Evolutionary conservation across 495 filamentous ascomycete species (phyloP).

Genomic region (Parmelia sp.): DNA sequence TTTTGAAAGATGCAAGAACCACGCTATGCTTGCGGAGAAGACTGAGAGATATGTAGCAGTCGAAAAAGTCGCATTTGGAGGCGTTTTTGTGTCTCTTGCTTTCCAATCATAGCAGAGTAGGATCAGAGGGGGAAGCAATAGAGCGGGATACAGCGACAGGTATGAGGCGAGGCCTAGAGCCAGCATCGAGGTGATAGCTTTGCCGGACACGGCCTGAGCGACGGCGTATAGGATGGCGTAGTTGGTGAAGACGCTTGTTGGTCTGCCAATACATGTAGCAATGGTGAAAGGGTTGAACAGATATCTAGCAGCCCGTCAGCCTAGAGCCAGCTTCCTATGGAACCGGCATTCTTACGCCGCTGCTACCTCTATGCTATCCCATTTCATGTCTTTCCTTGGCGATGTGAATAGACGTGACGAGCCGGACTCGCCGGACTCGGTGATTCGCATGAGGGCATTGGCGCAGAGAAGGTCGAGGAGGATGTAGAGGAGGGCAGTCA

Average conservation of each 20-base stretch:
- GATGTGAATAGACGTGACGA: conserved; percentile 69
- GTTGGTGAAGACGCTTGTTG: conserved; percentile 86
- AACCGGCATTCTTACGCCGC: conserved; percentile 54
- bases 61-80: conserved; percentile 40
- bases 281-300: conserved; percentile 95
- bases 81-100: conserved; percentile 11
- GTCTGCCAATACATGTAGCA: conserved; percentile 83
- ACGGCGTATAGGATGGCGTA: conserved; percentile 80
- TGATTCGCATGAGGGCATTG: conserved; percentile 72
- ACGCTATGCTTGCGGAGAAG: conserved; percentile 41
- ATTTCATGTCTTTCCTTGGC: conserved; percentile 66
- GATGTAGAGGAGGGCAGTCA: conserved; percentile 75
- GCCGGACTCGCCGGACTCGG: conserved; percentile 71
- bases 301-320: conserved; percentile 48
- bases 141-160: conserved; percentile 81
- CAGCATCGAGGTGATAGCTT: conserved; percentile 70
- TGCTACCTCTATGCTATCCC: conserved; percentile 69
- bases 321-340: conserved; percentile 3
- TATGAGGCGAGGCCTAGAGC: conserved; percentile 83
- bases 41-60: conserved; percentile 43
- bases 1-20: conserved; percentile 64
- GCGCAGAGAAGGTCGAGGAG: conserved; percentile 77
- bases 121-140: conserved; percentile 76
- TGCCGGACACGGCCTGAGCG: conserved; percentile 71
- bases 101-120: conserved; percentile 75